Evolutionary conservation across 345 rosid genomes (phyloP).

Genomic region (Mallotus nudiflorus): DNA sequence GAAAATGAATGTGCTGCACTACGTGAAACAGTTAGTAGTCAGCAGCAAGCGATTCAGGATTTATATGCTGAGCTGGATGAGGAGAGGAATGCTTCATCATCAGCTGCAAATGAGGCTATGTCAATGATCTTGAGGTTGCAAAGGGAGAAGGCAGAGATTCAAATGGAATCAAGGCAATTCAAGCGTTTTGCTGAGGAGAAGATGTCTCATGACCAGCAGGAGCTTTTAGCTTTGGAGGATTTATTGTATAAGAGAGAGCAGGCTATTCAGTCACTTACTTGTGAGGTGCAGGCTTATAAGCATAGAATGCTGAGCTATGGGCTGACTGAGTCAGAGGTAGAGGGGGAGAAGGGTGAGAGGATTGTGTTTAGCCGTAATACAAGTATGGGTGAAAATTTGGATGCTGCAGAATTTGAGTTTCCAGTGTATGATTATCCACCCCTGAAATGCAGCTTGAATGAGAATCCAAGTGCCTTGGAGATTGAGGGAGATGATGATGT

Average conservation of each 20-base stretch:
- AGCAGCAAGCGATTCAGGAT: constrained; percentile 71
- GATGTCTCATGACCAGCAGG: constrained; percentile 92
- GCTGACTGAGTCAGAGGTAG: constrained; percentile 68
- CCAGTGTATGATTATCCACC: constrained; percentile 72
- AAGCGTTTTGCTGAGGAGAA: constrained; percentile 89
- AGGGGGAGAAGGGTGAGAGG: constrained; percentile 44
- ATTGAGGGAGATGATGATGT: constrained; percentile 43
- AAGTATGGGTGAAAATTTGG: constrained; percentile 48
- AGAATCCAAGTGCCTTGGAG: constrained; percentile 49
- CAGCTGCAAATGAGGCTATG: constrained; percentile 98
- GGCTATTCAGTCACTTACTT: constrained; percentile 68
- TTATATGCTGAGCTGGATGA: constrained; percentile 75
- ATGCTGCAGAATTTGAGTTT: constrained; percentile 44
- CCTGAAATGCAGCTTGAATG: constrained; percentile 68
- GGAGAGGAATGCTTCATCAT: constrained; percentile 89
- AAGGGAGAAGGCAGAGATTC: constrained; percentile 92
- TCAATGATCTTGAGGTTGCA: constrained; percentile 95
- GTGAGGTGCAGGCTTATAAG: constrained; percentile 88
- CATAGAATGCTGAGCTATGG: constrained; percentile 96
- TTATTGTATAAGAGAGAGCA: constrained; percentile 88
- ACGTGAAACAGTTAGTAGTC: constrained; percentile 74
- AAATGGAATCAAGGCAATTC: constrained; percentile 93
- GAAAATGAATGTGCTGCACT: constrained; percentile 77
- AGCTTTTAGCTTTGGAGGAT: constrained; percentile 70
- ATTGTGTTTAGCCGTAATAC: constrained; percentile 33